These are phyloP conservation scores for Heteromeles arbutifolia DNA, from an alignment of 306 rosid genomes.

Conservation along the genomic window DNA sequence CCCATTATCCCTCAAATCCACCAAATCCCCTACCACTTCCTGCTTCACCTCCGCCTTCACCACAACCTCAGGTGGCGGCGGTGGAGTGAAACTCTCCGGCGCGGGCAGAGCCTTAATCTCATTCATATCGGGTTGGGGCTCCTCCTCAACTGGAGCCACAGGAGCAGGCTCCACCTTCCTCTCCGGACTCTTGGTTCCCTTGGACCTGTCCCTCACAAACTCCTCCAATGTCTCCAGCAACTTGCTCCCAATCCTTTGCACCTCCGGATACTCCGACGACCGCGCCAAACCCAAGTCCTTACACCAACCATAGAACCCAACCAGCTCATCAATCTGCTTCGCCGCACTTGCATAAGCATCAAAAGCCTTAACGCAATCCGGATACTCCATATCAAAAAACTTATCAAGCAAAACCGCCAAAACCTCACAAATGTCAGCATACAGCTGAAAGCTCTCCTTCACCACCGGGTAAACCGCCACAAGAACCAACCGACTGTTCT, in stretches of 20 bases:
- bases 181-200: constrained; percentile 84
- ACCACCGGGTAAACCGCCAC: constrained; percentile 79
- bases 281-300: constrained; percentile 78
- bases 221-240: constrained; percentile 89
- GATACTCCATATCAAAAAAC: constrained; percentile 91
- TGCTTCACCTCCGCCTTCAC: constrained; percentile 44
- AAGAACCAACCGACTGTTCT: constrained; percentile 71
- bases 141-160: constrained; percentile 49
- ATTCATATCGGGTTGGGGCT: constrained; percentile 60
- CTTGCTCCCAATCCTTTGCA: constrained; percentile 84
- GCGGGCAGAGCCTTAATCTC: constrained; percentile 92
- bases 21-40: constrained; percentile 50
- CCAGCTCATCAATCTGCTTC: constrained; percentile 83
- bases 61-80: constrained; percentile 63
- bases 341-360: constrained; percentile 93
- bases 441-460: constrained; percentile 83
- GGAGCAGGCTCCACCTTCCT: constrained; percentile 50
- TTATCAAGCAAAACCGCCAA: constrained; percentile 85
- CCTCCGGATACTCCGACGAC: constrained; percentile 91
- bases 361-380: constrained; percentile 85
- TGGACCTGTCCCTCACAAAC: constrained; percentile 87
- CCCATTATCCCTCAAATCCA: constrained; percentile 75
- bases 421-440: constrained; percentile 87
- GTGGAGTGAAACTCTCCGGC: constrained; percentile 73
- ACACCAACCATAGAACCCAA: constrained; percentile 69